phyloP scores from a whole-genome alignment of 768 basidiomycete species.

The Lentinula edodes region DNA sequence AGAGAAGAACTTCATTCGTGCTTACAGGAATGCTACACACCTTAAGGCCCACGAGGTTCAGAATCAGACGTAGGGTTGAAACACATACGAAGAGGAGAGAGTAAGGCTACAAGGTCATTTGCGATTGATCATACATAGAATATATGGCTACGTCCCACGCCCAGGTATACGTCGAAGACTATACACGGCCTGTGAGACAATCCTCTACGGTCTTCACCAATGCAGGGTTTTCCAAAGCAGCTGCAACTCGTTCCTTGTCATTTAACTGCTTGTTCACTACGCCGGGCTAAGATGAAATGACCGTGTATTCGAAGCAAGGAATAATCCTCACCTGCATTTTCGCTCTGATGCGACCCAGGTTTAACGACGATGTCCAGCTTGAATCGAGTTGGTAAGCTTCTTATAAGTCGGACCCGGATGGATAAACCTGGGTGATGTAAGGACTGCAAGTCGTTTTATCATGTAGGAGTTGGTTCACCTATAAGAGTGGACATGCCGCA shows the following conservation, averaged over 20 bases:
- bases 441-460: conserved; percentile 6
- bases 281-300: background rate
- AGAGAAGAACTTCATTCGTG: too few species aligned
- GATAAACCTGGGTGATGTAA: conserved; percentile 62
- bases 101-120: background rate
- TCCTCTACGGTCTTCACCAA: conserved; percentile 86
- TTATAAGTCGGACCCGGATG: conserved; percentile 86
- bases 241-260: conserved; percentile 97
- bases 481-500: conserved; percentile 98
- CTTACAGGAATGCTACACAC: too few species aligned
- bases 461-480: conserved; percentile 42
- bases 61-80: too few species aligned
- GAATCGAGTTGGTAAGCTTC: conserved; percentile 87
- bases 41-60: too few species aligned
- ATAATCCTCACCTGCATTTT: conserved; percentile 63
- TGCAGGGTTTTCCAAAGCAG: conserved; percentile 88
- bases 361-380: conserved; percentile 93
- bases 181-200: conserved; percentile 33
- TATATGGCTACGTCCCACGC: background rate
- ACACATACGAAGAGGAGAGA: background rate
- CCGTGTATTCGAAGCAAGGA: background rate
- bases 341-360: conserved; percentile 94
- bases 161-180: background rate
- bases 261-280: conserved; percentile 98
- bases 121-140: background rate